A percentile compares a stretch with the other conserved stretches of the same genome.
Evolutionary conservation across 352 stramenopile genomes (phyloP).

Genomic region (Phytophthora palmivora): DNA sequence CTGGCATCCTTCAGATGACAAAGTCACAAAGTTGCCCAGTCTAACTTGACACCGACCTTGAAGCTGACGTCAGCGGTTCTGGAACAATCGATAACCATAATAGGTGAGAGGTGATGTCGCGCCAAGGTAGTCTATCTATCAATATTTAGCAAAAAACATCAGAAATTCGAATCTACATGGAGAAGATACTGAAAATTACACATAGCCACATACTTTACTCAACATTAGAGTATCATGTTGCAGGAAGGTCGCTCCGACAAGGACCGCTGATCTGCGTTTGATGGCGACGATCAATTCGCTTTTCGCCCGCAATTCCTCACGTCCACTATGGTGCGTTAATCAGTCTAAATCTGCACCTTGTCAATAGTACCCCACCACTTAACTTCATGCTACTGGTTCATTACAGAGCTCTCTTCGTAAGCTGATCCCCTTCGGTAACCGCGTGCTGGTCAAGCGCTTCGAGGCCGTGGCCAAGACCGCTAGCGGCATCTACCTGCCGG

Average conservation of each 20-base stretch:
- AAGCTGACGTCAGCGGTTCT: constrained; percentile 30
- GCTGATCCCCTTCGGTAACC: constrained; percentile 95
- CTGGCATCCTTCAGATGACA: too few species aligned
- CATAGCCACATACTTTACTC: background rate
- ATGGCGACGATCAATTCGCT: constrained; percentile 35
- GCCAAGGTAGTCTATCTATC: constrained; percentile 2
- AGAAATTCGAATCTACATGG: background rate
- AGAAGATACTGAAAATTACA: constrained; percentile 9
- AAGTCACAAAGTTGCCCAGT: too few species aligned
- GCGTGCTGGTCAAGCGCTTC: constrained; percentile 94
- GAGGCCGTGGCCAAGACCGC: constrained; percentile 93
- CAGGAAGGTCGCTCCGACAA: constrained; percentile 24
- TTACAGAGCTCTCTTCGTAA: constrained; percentile 75
- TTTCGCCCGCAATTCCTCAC: constrained; percentile 33
- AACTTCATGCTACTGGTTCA: constrained; percentile 4
- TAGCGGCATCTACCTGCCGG: constrained; percentile 94
- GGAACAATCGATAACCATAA: constrained; percentile 38
- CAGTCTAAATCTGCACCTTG: background rate
- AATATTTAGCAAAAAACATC: background rate
- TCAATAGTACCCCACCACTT: background rate
- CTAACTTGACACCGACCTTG: constrained; percentile 3
- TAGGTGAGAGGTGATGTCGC: background rate
- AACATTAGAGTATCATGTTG: constrained; percentile 4
- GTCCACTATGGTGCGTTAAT: constrained; percentile 26
- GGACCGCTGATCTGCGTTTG: constrained; percentile 7